A percentile compares a stretch with the other conserved stretches of the same genome.
These are phyloP conservation scores for Mycena olivaceomarginata DNA, from an alignment of 768 basidiomycete genomes.

Conservation along the genomic window DNA sequence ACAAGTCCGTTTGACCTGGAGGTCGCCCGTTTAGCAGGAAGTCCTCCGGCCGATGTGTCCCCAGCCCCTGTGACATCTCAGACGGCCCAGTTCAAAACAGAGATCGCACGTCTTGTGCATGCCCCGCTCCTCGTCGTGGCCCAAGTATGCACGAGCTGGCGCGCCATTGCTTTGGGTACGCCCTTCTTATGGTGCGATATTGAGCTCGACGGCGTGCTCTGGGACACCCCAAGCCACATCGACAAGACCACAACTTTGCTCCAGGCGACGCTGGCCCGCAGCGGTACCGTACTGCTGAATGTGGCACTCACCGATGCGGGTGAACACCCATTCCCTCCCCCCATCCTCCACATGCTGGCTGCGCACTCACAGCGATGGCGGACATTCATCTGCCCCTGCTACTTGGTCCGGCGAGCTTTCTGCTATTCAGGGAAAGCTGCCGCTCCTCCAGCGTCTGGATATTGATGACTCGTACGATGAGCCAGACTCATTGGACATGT, in stretches of 20 bases:
- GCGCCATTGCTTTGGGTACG: background rate
- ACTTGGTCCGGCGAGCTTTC: background rate
- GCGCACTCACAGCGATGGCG: conserved; percentile 7
- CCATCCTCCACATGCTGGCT: background rate
- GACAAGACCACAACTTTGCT: background rate
- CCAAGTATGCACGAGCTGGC: background rate
- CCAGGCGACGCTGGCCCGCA: background rate
- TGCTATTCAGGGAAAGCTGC: background rate
- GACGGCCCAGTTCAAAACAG: background rate
- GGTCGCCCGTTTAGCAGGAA: background rate
- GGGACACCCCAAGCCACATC: background rate
- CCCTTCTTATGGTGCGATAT: conserved; percentile 7
- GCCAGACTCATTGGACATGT: background rate
- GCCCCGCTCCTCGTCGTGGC: background rate
- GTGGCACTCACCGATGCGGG: background rate
- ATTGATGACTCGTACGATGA: too few relatives aligned
- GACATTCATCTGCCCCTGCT: background rate
- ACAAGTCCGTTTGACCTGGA: background rate
- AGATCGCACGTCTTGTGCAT: background rate
- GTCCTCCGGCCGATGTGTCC: background rate
- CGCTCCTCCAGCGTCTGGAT: background rate
- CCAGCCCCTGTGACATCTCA: too few relatives aligned
- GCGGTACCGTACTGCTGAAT: background rate
- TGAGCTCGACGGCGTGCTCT: conserved; percentile 10
- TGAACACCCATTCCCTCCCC: background rate